Percentiles rank a stretch among this genome's conserved stretches.
Conservation (phyloP, 352 stramenopile genomes). For the Phytophthora hybrid region DNA sequence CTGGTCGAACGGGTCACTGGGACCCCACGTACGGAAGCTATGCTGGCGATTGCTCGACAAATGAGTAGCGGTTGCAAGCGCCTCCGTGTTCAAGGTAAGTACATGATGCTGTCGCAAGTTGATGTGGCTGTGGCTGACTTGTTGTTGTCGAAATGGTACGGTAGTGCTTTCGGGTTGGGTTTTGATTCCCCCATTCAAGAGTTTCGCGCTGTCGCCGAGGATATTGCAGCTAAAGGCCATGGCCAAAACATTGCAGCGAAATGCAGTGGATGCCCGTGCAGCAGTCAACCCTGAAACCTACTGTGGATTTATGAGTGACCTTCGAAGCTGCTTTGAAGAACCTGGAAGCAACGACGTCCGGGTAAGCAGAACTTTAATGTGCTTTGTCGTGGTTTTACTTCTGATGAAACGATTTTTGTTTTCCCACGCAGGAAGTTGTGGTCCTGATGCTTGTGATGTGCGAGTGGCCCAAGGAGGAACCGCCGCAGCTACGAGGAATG, state of each 20-base stretch:
- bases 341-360: conserved; percentile 33
- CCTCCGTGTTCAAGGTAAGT: conserved; percentile 50
- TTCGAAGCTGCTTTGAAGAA: conserved; percentile 30
- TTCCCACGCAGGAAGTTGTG: conserved; percentile 45
- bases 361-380: conserved; percentile 24
- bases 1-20: conserved; percentile 35
- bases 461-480: conserved; percentile 40
- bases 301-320: conserved; percentile 34
- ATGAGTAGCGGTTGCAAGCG: conserved; percentile 40
- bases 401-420: neutral
- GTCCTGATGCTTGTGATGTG: conserved; percentile 48
- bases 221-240: conserved; percentile 48
- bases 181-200: conserved; percentile 40
- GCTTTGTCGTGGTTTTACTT: neutral
- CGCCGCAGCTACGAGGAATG: conserved; percentile 37
- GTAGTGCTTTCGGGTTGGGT: conserved; percentile 45
- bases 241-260: conserved; percentile 52
- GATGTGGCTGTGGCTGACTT: neutral
- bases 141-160: neutral
- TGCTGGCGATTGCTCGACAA: conserved; percentile 46
- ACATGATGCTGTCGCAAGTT: neutral
- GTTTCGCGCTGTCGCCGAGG: conserved; percentile 47
- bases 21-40: conserved; percentile 27
- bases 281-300: conserved; percentile 34
- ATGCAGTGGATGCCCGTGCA: conserved; percentile 47